A percentile compares a stretch with the other conserved stretches of the same genome.
Conservation (phyloP, 176 grass and related monocot genomes). For the Juncus inflexus region DNA sequence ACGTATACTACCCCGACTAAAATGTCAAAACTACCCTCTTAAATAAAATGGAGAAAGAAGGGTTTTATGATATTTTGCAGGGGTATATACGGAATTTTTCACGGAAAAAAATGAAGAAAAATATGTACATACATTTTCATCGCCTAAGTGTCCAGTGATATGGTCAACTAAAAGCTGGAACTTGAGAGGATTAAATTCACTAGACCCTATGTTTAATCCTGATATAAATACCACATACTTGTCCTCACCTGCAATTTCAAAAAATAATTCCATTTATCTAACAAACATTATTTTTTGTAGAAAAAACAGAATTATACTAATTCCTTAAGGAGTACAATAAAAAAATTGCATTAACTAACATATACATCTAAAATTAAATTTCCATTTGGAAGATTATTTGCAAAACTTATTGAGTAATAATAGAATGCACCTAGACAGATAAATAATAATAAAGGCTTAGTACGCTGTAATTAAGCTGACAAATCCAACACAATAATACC, state of each 20-base stretch:
- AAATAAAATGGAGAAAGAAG: too few relatives aligned
- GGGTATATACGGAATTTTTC: background rate
- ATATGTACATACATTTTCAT: constrained; percentile 92
- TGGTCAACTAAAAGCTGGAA: constrained; percentile 99
- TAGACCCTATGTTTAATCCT: constrained; percentile 62
- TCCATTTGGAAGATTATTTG: too few relatives aligned
- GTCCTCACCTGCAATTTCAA: constrained; percentile 69
- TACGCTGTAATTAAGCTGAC: too few relatives aligned
- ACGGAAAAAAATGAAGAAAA: constrained; percentile 32
- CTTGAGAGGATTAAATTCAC: constrained; percentile 86
- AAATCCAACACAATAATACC: background rate
- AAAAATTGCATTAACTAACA: too few relatives aligned
- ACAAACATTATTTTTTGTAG: constrained; percentile 5
- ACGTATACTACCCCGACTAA: too few relatives aligned
- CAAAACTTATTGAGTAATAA: too few relatives aligned
- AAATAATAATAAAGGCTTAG: too few relatives aligned
- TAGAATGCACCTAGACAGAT: too few relatives aligned
- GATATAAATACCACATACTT: constrained; percentile 87
- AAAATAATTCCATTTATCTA: constrained; percentile 12
- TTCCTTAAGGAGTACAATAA: too few relatives aligned
- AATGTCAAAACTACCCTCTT: too few relatives aligned
- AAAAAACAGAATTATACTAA: too few relatives aligned
- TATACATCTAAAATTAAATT: too few relatives aligned
- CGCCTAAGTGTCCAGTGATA: constrained; percentile 89
- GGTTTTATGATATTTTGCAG: background rate